Evolutionary conservation across 345 rosid genomes (phyloP).

Genomic region (Psidium guajava): DNA sequence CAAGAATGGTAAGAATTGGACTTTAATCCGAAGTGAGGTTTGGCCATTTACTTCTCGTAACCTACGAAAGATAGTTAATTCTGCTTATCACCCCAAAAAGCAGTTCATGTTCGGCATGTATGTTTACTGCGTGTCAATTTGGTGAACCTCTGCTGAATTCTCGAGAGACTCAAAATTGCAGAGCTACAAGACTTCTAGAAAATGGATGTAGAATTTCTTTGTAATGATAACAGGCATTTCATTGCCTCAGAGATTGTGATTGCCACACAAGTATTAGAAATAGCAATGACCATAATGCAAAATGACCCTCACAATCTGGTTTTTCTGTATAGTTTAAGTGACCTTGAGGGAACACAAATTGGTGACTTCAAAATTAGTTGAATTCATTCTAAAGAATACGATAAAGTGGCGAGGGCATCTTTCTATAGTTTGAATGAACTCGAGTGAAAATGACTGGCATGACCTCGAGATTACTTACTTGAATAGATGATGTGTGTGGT

Average conservation of each 20-base stretch:
- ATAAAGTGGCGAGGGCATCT: background rate
- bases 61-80: background rate
- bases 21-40: background rate
- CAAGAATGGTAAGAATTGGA: slow-evolving; percentile 50
- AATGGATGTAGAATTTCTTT: background rate
- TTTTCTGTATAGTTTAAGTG: background rate
- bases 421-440: background rate
- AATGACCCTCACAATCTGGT: background rate
- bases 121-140: background rate
- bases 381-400: background rate
- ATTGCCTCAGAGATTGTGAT: background rate
- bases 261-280: background rate
- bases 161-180: background rate
- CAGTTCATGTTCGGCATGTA: background rate
- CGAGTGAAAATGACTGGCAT: background rate
- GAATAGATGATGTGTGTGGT: background rate
- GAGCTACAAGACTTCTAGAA: background rate
- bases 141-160: background rate
- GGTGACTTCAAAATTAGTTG: background rate
- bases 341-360: background rate
- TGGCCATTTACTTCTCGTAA: background rate
- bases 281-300: background rate
- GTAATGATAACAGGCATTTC: background rate
- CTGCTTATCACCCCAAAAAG: background rate
- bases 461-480: background rate